phyloP scores from a whole-genome alignment of 768 basidiomycete genomes.

The Tubosaeta sp. region DNA sequence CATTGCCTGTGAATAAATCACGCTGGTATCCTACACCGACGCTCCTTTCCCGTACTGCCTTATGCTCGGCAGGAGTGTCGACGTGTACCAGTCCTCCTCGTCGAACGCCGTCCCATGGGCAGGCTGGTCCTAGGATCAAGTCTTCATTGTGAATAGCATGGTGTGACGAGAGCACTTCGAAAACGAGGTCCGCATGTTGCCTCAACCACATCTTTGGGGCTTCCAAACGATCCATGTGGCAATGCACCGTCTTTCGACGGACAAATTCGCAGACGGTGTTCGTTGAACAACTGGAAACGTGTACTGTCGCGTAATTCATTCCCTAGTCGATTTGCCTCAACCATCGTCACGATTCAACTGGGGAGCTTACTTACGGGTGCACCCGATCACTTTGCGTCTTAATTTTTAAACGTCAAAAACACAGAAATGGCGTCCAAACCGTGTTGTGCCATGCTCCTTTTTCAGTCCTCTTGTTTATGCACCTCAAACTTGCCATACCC shows the following conservation, averaged over 20 bases:
- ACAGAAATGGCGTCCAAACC: conserved; percentile 52
- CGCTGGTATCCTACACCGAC: conserved; percentile 55
- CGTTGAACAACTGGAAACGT: conserved; percentile 58
- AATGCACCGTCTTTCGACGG: conserved; percentile 66
- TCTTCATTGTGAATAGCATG: conserved; percentile 57
- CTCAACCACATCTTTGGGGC: conserved; percentile 73
- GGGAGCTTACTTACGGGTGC: conserved; percentile 35
- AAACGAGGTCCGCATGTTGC: conserved; percentile 58
- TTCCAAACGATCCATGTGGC: conserved; percentile 58
- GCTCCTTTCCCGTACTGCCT: conserved; percentile 75
- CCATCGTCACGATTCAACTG: background rate
- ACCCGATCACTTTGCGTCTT: conserved; percentile 28
- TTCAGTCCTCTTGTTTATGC: conserved; percentile 44
- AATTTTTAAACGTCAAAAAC: conserved; percentile 46
- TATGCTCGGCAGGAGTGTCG: conserved; percentile 71
- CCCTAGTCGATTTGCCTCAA: conserved; percentile 26
- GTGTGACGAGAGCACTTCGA: conserved; percentile 45
- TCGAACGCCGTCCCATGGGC: conserved; percentile 42
- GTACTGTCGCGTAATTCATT: conserved; percentile 48
- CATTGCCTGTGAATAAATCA: conserved; percentile 44
- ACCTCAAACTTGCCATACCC: conserved; percentile 58
- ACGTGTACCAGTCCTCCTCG: conserved; percentile 69
- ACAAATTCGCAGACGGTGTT: conserved; percentile 63
- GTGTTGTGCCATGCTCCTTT: conserved; percentile 54
- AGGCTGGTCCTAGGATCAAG: conserved; percentile 49